Evolutionary conservation across 306 rosid genomes (phyloP), one percentile per base, ranked within the genome.

Genomic region (Carpinus viminea): DNA sequence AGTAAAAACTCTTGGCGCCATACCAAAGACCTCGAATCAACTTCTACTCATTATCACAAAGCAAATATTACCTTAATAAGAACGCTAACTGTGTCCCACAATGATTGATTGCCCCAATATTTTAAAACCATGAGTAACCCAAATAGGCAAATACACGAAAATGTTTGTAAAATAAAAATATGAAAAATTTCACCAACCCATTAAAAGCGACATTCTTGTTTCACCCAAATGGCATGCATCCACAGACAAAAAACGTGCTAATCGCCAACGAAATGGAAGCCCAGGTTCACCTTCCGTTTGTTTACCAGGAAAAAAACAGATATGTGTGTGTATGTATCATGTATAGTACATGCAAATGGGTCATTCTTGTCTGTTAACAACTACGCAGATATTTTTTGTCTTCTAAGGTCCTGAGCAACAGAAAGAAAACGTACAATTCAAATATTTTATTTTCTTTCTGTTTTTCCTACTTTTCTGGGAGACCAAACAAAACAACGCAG

Each of bases 281-380:
- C 51, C 54, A 60, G 68, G 55, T 68, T 71, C 36, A 31, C 20
- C 72, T 21, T 15, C 55, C 64, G 17, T 60, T 71, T 43, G 66
- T 21, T 70, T 78, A 79, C 78, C 34, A 51, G 54, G 17, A 46
- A 74, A 50, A 48, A 46, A 55, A 76, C 41, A 70, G 34, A 55
- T 68, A 64, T 46, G 54, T 12, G 8, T 11, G 47, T 15, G n/a
- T 50, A 74, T 52, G 59, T 57, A 55, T 72, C 60, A 53, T 55
- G 45, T 24, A 57, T 57, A 21, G 9, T 57, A 24, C 34, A 21
- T 45, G 38, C 15, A 70, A 26, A 70, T 47, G 43, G 57, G 41
- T 26, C 74, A 47, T 57, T 57, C 51, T 12, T 11, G 52, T 48
- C 52, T 12, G 52, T 12, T 12, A 10, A 10, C 52, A 48, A 48